A percentile compares a stretch with the other conserved stretches of the same genome.
Conservation (phyloP, 352 stramenopile species). For the Pythium biforme region DNA sequence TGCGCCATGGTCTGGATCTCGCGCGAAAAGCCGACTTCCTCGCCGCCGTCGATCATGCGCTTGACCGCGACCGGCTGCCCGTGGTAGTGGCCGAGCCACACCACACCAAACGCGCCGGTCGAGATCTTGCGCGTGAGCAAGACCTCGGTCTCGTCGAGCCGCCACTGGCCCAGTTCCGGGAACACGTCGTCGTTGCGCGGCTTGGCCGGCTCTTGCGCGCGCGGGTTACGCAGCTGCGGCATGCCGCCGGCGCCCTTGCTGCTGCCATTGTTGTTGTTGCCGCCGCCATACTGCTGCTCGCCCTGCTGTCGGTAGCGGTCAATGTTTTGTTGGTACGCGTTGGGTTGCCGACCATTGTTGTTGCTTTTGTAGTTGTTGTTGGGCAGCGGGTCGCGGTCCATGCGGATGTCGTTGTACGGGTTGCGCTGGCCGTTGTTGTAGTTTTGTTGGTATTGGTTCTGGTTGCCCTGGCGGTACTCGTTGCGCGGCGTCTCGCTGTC, state of each 20-base stretch:
- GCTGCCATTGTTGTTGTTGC: conserved; percentile 14
- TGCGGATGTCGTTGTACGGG: conserved; percentile 19
- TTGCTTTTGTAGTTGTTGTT: conserved; percentile 35
- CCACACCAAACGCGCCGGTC: conserved; percentile 76
- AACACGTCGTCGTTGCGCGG: conserved; percentile 61
- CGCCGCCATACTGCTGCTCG: conserved; percentile 20
- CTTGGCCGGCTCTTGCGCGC: conserved; percentile 14
- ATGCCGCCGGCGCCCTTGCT: neutral
- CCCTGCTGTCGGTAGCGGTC: neutral
- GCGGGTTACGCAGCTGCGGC: conserved; percentile 2
- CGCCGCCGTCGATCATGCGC: conserved; percentile 82
- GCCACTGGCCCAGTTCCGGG: conserved; percentile 66
- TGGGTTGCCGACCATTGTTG: conserved; percentile 2
- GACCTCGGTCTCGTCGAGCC: conserved; percentile 81
- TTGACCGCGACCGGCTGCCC: conserved; percentile 84
- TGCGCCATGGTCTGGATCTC: conserved; percentile 86
- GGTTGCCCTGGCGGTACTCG: conserved; percentile 14
- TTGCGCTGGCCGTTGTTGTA: conserved; percentile 2
- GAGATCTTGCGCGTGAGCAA: conserved; percentile 82
- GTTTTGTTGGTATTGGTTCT: neutral
- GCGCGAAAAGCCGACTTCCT: conserved; percentile 74
- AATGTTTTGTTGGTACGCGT: conserved; percentile 18
- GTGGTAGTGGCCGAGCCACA: conserved; percentile 87
- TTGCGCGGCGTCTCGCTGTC: conserved; percentile 17
- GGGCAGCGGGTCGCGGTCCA: conserved; percentile 17